These are phyloP conservation scores for Datura wrightii DNA, from an alignment of 257 asterid genomes.

Conservation along the genomic window DNA sequence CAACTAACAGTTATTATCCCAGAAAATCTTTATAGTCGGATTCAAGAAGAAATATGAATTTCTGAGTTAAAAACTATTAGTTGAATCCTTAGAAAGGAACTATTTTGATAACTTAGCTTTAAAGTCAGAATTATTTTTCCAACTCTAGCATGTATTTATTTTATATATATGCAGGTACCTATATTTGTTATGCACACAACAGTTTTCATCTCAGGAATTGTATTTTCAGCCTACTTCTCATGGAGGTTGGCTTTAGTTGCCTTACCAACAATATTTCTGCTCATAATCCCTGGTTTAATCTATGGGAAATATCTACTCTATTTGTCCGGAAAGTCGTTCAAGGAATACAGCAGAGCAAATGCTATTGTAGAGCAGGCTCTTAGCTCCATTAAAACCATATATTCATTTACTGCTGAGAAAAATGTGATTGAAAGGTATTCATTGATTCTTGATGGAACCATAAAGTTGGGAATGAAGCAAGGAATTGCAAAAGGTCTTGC, in stretches of 20 bases:
- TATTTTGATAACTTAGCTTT: no score
- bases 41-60: no score
- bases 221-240: conserved; percentile 67
- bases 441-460: conserved; percentile 56
- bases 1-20: no score
- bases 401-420: conserved; percentile 83
- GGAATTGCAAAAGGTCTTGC: conserved; percentile 87
- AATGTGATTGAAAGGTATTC: conserved; percentile 67
- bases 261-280: conserved; percentile 62
- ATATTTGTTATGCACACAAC: conserved; percentile 77
- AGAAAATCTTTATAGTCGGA: no score
- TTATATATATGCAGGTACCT: conserved; percentile 58
- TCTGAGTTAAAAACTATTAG: no score
- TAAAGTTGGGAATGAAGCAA: conserved; percentile 74
- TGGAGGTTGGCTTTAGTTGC: conserved; percentile 81
- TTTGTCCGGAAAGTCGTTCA: conserved; percentile 58
- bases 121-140: no score
- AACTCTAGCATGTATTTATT: no score
- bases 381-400: conserved; percentile 80
- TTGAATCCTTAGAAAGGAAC: no score
- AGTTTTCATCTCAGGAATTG: conserved; percentile 72
- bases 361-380: conserved; percentile 69
- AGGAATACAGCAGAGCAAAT: conserved; percentile 73
- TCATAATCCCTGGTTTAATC: conserved; percentile 73
- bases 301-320: conserved; percentile 70